Evolutionary conservation across 2,329 filamentous ascomycete species (phyloP), one percentile per base, ranked within the genome.

Genomic region (Chrysosphaeria jannelii): DNA sequence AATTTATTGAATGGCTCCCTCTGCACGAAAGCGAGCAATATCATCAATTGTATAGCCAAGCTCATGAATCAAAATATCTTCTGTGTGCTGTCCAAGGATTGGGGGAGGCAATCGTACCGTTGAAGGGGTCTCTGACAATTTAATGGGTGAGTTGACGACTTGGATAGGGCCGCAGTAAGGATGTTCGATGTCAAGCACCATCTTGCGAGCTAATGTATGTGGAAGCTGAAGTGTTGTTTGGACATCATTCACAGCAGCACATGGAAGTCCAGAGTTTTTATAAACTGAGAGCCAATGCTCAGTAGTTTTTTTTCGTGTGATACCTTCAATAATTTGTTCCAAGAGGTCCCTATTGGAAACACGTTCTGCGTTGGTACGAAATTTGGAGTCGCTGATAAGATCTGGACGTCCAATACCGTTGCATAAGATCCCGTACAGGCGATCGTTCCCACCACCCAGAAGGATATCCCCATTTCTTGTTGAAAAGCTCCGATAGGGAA

Each of bases 191-290:
- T 90, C 70, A 9, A 74, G 61, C 1, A 97, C 70, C 85, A 97
- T 97, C 28, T 67, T 58, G 27, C 85, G 59, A 12, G 79, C 79
- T 47, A 46, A 50, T 46, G 76, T 76, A 44, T 97, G 85, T 30
- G 68, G 58, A 39, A 91, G 78, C 29, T 70, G 66, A 24, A 97
- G 48, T 0, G 85, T 75, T 11, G 54, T 59, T 41, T 85, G 70
- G 6, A 97, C 64, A 38, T 97, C 81, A 38, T 93, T 97, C 34
- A 97, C 71, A 1, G 81, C 76, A 1, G 81, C 39, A 22, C 85
- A 97, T 0, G 85, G 85, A 66, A 97, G 66, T 5, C 85, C 85
- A 28, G 60, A 71, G n/a, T 75, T 78, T 36, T 91, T 76, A 21
- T 91, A 66, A 1, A 79, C 49, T 2, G 68, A 58, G 4, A 93